Percentiles rank a stretch among this genome's conserved stretches.
These are phyloP conservation scores for Penicillium steckii DNA, from an alignment of 495 filamentous ascomycete species.

Conservation along the genomic window DNA sequence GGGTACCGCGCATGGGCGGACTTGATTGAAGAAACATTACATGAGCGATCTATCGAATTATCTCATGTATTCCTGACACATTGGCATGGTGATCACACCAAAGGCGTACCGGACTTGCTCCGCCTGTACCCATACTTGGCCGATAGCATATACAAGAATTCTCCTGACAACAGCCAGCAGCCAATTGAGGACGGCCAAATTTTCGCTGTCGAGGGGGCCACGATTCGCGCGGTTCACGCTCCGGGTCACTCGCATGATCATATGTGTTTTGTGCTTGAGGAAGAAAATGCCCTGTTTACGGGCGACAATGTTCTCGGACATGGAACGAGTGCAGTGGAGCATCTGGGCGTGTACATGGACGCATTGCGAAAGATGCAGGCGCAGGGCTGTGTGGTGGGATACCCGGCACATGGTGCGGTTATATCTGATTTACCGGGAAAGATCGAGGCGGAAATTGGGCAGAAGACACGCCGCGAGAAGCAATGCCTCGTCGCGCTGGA, in stretches of 20 bases:
- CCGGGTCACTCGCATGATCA: conserved; percentile 47
- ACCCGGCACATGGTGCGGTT: conserved; percentile 41
- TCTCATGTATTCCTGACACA: conserved; percentile 68
- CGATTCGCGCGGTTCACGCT: conserved; percentile 35
- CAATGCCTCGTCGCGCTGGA: too few species aligned
- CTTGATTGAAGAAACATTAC: conserved; percentile 20
- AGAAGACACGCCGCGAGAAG: conserved; percentile 36
- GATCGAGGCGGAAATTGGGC: conserved; percentile 27
- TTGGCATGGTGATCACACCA: conserved; percentile 78
- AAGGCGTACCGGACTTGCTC: conserved; percentile 64
- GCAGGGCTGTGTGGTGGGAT: conserved; percentile 32
- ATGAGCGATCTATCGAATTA: conserved; percentile 44
- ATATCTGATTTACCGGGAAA: conserved; percentile 35
- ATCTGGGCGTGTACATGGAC: conserved; percentile 38
- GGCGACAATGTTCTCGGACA: conserved; percentile 65
- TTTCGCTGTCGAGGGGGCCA: conserved; percentile 40
- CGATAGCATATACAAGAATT: conserved; percentile 38
- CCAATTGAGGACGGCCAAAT: conserved; percentile 39
- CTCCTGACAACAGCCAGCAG: conserved; percentile 47
- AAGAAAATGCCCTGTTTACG: conserved; percentile 78
- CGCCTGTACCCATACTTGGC: conserved; percentile 45
- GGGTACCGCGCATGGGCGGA: conserved; percentile 38
- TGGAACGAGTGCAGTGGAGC: conserved; percentile 30
- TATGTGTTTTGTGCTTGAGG: conserved; percentile 48
- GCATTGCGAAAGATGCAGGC: conserved; percentile 29